Evolutionary conservation across 129 eudicot genomes (phyloP).

Genomic region (Artemisia annua): DNA sequence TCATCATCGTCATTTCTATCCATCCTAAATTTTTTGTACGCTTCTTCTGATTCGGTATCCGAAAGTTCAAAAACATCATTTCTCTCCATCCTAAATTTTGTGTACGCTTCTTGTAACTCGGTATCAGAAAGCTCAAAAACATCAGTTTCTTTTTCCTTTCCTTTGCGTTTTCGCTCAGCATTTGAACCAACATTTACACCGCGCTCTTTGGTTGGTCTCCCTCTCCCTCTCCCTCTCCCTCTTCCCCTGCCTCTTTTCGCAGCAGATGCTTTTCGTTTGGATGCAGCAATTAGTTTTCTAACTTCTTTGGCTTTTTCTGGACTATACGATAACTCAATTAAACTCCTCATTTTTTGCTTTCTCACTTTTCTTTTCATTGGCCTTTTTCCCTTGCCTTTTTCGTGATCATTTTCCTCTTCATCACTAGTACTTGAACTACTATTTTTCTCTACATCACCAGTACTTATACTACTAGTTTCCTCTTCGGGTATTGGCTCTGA

Average conservation of each 20-base stretch:
- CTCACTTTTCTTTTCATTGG: not conserved
- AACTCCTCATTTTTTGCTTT: not conserved
- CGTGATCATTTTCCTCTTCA: slow-evolving; percentile 2
- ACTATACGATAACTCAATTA: not conserved
- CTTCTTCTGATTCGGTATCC: not conserved
- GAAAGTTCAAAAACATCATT: not conserved
- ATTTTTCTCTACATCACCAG: not conserved
- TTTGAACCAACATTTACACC: not conserved
- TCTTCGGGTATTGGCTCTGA: not conserved
- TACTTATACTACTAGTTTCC: slow-evolving; percentile 1
- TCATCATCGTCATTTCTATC: not conserved
- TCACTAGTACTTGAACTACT: not conserved
- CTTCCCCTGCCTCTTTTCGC: slow-evolving; percentile 4
- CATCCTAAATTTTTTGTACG: not conserved
- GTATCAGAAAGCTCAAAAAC: not conserved
- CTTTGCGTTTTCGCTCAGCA: not conserved
- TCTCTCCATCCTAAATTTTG: not conserved
- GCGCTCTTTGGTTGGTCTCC: not conserved
- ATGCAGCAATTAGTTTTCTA: not conserved
- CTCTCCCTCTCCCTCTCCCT: not conserved
- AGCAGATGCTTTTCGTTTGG: not conserved
- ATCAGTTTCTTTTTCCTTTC: slow-evolving; percentile 1
- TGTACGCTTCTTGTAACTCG: not conserved
- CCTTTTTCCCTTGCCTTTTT: not conserved
- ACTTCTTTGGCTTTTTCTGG: not conserved